Base-by-base conservation (phyloP, 2,329 filamentous ascomycete species). In the Hypoxylon sp. region DNA sequence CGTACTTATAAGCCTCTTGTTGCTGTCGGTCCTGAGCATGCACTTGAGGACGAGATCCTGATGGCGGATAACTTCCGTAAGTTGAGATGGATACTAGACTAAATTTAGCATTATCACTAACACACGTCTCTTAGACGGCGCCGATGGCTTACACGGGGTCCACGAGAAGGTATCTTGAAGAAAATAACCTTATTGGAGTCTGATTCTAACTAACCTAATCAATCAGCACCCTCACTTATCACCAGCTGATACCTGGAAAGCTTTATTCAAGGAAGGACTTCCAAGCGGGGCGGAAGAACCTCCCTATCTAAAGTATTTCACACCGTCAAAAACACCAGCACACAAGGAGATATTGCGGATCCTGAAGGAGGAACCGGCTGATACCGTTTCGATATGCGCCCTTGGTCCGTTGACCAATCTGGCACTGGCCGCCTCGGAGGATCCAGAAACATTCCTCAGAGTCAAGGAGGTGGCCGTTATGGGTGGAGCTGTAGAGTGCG, bases 361-460 rank as follows among this genome's bases (percentile, higher is more conserved):
- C 52, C 87, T 99, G 19, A 87, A 86, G 62, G 92, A 96, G 75
- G 94, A 96, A 76, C 93, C 94, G 6, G 86, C 87, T 4, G 90
- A 94, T 76, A 96, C 92, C 0, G 89, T 99, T 74, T 94, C 92
- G n/a, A 92, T 99, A 76, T 89, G 97, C 39, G 93, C 93, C 24
- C 86, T 98, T 53, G 96, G 96, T 0, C 96, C 96, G 0, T 83
- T 98, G 73, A 98, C 96, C n/a, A 99, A 97, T 78, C 83, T 97
- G 31, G 96, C 96, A 1, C 81, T 97, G 27, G 96, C 96, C 2
- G 94, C 96, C 2, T 90, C 93, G 13, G 89, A 93, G 75, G 95
- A 98, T 73, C 91, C 94, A 0, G 93, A 95, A 79, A 91, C 94
- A 0, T 98, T 99, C 79, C 85, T 99, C 61, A 89, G 90, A 47